A percentile compares a stretch with the other conserved stretches of the same genome.
Conservation (phyloP, 2,329 filamentous ascomycete species). For the Helicocarpus griseus region DNA sequence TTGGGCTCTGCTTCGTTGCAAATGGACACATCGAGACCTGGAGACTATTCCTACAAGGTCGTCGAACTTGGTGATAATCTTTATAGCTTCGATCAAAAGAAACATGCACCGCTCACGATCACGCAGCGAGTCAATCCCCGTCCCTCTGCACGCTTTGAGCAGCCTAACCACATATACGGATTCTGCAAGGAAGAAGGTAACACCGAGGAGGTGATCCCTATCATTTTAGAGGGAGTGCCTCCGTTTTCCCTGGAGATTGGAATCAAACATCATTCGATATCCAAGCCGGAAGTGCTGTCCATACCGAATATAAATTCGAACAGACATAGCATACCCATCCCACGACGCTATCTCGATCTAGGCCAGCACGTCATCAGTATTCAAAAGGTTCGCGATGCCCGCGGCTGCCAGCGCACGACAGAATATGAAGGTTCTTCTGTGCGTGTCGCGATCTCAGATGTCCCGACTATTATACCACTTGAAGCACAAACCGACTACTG, state of each 20-base stretch:
- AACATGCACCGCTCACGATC: constrained; percentile 58
- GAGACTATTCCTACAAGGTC: constrained; percentile 79
- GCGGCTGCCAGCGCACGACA: constrained; percentile 73
- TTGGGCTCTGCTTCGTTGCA: constrained; percentile 67
- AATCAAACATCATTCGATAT: constrained; percentile 80
- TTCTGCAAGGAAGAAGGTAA: constrained; percentile 81
- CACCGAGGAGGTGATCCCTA: constrained; percentile 77
- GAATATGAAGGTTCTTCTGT: constrained; percentile 65
- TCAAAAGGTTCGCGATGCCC: constrained; percentile 76
- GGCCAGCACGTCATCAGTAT: constrained; percentile 87
- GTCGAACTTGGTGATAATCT: constrained; percentile 72
- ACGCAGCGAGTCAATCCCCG: constrained; percentile 77
- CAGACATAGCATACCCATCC: constrained; percentile 71
- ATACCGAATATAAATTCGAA: constrained; percentile 69
- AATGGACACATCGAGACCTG: constrained; percentile 77
- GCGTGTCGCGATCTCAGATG: constrained; percentile 85
- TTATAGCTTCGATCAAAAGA: constrained; percentile 63
- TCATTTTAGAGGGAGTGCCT: constrained; percentile 69
- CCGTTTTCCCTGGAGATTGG: constrained; percentile 88
- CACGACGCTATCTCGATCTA: constrained; percentile 71
- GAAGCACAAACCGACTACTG: constrained; percentile 84
- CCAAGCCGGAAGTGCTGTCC: constrained; percentile 68
- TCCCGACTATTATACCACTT: constrained; percentile 79
- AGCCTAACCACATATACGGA: constrained; percentile 87
- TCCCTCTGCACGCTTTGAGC: constrained; percentile 70